Evolutionary conservation across 805 yeast species (phyloP).

Genomic region (Candida broadrunensis): DNA sequence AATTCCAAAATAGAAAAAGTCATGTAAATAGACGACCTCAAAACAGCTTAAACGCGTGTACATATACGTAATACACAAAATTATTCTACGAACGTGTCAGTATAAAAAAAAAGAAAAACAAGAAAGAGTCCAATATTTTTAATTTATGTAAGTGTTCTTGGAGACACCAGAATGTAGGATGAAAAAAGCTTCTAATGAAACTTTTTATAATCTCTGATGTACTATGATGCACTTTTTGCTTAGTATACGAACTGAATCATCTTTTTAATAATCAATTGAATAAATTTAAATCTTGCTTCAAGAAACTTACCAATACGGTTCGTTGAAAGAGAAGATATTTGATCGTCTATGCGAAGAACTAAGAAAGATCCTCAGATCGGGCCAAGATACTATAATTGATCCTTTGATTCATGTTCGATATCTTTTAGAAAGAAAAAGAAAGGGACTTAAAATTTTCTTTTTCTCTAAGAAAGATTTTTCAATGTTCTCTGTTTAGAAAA

Average conservation of each 20-base stretch:
- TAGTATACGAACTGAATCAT: constrained; percentile 7
- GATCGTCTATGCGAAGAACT: too few species aligned
- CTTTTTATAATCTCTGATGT: constrained; percentile 31
- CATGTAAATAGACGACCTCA: too few species aligned
- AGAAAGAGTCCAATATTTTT: too few species aligned
- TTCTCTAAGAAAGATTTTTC: background rate
- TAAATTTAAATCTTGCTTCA: constrained; percentile 28
- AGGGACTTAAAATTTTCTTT: background rate
- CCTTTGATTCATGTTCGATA: constrained; percentile 4
- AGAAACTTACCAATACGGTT: constrained; percentile 42
- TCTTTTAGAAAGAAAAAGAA: constrained; percentile 2
- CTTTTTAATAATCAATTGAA: constrained; percentile 2
- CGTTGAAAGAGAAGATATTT: constrained; percentile 32
- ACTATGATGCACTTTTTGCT: constrained; percentile 44
- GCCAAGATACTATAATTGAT: constrained; percentile 13
- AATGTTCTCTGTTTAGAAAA: background rate
- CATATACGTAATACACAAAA: too few species aligned
- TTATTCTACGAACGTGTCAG: too few species aligned
- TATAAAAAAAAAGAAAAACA: too few species aligned
- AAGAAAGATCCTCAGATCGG: constrained; percentile 12
- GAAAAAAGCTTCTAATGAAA: background rate
- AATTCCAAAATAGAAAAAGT: too few species aligned
- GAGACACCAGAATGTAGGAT: constrained; percentile 44
- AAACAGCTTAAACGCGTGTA: too few species aligned
- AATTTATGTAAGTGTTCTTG: constrained; percentile 48